A percentile compares a stretch with the other conserved stretches of the same genome.
Conservation (phyloP, 176 grass and related monocot genomes). For the Carex cristatella region DNA sequence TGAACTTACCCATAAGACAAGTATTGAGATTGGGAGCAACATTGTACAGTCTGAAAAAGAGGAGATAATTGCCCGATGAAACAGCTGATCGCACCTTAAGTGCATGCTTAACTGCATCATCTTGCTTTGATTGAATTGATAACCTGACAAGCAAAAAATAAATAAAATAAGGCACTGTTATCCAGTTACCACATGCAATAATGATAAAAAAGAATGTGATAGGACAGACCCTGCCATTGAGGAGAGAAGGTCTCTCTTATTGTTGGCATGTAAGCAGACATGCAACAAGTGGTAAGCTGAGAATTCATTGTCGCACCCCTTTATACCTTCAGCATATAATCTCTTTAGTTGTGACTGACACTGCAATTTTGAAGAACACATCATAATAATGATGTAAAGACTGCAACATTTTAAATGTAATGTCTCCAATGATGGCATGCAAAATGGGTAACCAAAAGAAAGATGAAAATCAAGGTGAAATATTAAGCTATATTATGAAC, state of each 20-base stretch:
- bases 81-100: constrained; percentile 76
- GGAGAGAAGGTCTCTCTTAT: constrained; percentile 78
- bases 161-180: neutral
- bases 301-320: constrained; percentile 76
- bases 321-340: constrained; percentile 77
- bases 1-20: constrained; percentile 81
- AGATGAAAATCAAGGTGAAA: neutral
- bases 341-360: constrained; percentile 91
- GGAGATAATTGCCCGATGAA: constrained; percentile 85
- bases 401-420: neutral
- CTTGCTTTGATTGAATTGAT: constrained; percentile 63
- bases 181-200: neutral
- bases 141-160: constrained; percentile 52
- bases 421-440: neutral
- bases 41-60: constrained; percentile 92
- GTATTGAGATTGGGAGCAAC: constrained; percentile 75
- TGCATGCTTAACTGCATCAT: constrained; percentile 86
- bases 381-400: neutral
- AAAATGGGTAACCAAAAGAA: neutral
- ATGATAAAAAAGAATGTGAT: constrained; percentile 13
- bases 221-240: constrained; percentile 72
- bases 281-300: constrained; percentile 85
- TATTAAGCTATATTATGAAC: neutral
- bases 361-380: constrained; percentile 36
- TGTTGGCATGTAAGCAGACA: constrained; percentile 72